phyloP scores from a whole-genome alignment of 169 alveolate species.

The Cryptosporidium meleagridis region DNA sequence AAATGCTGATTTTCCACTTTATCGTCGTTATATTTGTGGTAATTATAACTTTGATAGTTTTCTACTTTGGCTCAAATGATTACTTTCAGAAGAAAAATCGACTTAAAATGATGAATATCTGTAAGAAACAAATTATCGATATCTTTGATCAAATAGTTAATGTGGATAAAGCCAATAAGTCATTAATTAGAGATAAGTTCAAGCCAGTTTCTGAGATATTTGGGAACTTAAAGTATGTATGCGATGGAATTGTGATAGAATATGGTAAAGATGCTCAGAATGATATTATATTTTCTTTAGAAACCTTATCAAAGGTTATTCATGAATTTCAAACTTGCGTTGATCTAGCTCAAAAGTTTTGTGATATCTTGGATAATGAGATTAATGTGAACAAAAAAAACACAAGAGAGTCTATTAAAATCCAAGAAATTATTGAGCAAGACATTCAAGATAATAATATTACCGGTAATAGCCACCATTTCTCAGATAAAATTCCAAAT shows the following conservation, averaged over 20 bases:
- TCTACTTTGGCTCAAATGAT: constrained; percentile 47
- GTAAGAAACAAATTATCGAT: constrained; percentile 22
- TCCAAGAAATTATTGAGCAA: constrained; percentile 14
- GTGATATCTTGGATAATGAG: constrained; percentile 5
- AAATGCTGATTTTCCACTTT: constrained; percentile 27
- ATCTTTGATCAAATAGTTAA: background rate
- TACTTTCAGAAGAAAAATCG: constrained; percentile 54
- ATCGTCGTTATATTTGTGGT: background rate
- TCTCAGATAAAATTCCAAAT: constrained; percentile 33
- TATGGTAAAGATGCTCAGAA: background rate
- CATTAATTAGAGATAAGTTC: background rate
- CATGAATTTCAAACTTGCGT: constrained; percentile 37
- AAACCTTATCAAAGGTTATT: background rate
- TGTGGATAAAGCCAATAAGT: constrained; percentile 4
- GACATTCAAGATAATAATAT: constrained; percentile 3
- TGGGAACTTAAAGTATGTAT: background rate
- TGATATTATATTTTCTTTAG: background rate
- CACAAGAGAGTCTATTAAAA: background rate
- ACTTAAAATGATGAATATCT: background rate
- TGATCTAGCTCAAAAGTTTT: background rate
- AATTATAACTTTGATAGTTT: background rate
- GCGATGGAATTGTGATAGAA: constrained; percentile 5
- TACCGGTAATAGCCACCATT: constrained; percentile 4
- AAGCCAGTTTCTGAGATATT: constrained; percentile 26
- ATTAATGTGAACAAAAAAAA: background rate